Evolutionary conservation across 768 basidiomycete genomes (phyloP), one percentile per base, ranked within the genome.

Genomic region (Tephrocybe sp.): DNA sequence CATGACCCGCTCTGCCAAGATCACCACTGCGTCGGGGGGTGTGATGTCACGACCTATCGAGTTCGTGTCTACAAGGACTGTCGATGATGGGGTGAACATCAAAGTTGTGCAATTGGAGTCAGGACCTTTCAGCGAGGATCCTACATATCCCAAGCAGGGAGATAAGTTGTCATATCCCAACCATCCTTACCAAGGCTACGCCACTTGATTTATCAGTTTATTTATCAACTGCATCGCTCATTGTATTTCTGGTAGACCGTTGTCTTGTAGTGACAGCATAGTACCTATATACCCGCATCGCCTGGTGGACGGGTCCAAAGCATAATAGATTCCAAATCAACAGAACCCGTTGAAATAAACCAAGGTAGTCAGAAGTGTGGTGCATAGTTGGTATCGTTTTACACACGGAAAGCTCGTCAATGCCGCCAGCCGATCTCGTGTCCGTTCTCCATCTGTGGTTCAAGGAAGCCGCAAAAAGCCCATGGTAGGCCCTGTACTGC

Each of bases 371-470:
- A 29, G 27, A 29, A 29, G 27, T 29, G 5, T 29, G 11, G 11
- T 29, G 27, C 6, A 29, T 29, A 29, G 27, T 5, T 11, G 11
- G 11, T 41, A 21, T 41, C 5, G 13, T 11, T 21, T 18, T 44
- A 31, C 19, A 44, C 18, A 36, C n/a, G n/a, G n/a, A 29, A 33
- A 12, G 27, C 5, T 5, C 27, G 39, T 39, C 15, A 69, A 65
- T 84, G 82, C 57, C 68, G 71, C 83, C 84, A 86, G 4, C 80
- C 79, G 15, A 74, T 51, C 52, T 81, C 77, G 60, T 85, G 83
- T 12, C 84, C 84, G 60, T 80, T 77, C 53, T 77, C 78, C 78
- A 84, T 84, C 76, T 78, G 79, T 1, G 82, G 83, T 49, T 86
- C 83, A 7, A 86, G 74, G 57, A 82, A 83, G 12, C 84, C 84